Evolutionary conservation across 2,329 filamentous ascomycete genomes (phyloP), one percentile per base, ranked within the genome.

Genomic region (Talaromyces sp.): DNA sequence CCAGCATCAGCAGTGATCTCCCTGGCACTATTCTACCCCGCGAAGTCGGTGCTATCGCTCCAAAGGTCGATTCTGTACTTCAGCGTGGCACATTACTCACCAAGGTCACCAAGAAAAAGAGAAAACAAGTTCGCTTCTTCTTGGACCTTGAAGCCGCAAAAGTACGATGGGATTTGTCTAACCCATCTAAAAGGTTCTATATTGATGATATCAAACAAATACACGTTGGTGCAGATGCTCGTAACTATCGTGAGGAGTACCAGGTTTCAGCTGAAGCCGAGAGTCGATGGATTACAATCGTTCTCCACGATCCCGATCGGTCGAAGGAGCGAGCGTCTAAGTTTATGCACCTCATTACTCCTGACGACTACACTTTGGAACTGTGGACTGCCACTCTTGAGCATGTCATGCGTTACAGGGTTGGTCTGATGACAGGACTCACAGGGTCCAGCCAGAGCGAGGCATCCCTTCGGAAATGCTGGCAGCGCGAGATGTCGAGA

Each of bases 191-290:
- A 71, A 86, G 85, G 55, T 88, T 99, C 63, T 95, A 96, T 72
- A 89, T 99, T 62, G 94, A 99, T 67, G 91, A 97, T 70, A 93
- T 99, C 67, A 88, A 89, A 67, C 91, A 96, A 68, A 91, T 97
- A 50, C 86, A 92, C 62, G 85, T 87, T 35, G 91, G 90, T 17
- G 83, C 83, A 11, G 90, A 97, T 69, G 90, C 93, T 17, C 85
- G 89, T 58, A 93, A 96, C 70, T 96, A 96, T 70, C 88, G 90
- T 41, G 86, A 93, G 66, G 92, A 97, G 71, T 89, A 89, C 68
- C 84, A 85, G 39, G 78, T 94, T 21, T 77, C 86, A 0, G 82
- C 87, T 53, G 77, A 83, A 5, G 82, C 85, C 39, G 88, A 92
- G 66, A 76, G 81, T 7, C 84, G 85, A 13, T 96, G 92, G 83